Conservation (phyloP, 352 stramenopile genomes). For the Pythium apleroticum region DNA sequence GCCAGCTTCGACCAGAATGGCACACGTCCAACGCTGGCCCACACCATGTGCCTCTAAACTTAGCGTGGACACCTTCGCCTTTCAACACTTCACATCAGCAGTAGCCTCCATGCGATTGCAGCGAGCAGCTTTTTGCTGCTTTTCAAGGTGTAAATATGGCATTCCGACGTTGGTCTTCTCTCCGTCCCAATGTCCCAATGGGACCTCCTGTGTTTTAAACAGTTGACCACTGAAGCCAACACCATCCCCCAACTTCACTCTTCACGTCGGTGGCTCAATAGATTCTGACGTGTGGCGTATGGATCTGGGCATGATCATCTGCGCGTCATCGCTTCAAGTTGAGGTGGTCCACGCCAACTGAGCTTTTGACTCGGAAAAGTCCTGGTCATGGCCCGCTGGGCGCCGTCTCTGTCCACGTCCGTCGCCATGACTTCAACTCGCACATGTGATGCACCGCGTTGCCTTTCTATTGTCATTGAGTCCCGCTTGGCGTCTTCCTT, state of each 20-base stretch:
- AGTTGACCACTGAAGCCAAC: not conserved
- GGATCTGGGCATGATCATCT: not conserved
- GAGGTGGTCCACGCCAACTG: conserved; percentile 23
- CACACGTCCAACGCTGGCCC: not conserved
- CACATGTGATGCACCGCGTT: not conserved
- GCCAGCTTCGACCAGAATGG: not conserved
- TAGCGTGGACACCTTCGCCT: too few species aligned
- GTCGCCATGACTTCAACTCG: not conserved
- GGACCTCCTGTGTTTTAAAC: conserved; percentile 25
- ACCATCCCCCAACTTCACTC: not conserved
- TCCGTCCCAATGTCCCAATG: not conserved
- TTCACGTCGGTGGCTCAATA: conserved; percentile 16
- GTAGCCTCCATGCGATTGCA: not conserved
- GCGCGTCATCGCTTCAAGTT: conserved; percentile 31
- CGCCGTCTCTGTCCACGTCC: not conserved
- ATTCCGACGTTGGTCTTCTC: not conserved
- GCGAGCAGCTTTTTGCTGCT: not conserved
- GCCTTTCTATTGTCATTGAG: not conserved
- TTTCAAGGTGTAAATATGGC: not conserved
- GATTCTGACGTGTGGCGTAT: conserved; percentile 19
- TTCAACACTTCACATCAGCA: too few species aligned
- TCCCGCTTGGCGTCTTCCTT: too few species aligned
- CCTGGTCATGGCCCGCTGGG: not conserved
- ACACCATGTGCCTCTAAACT: too few species aligned
- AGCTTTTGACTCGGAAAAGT: not conserved